Percentiles rank a stretch among this genome's conserved stretches.
phyloP scores from a whole-genome alignment of 2,329 filamentous ascomycete genomes.

The Microsporum audouinii region DNA sequence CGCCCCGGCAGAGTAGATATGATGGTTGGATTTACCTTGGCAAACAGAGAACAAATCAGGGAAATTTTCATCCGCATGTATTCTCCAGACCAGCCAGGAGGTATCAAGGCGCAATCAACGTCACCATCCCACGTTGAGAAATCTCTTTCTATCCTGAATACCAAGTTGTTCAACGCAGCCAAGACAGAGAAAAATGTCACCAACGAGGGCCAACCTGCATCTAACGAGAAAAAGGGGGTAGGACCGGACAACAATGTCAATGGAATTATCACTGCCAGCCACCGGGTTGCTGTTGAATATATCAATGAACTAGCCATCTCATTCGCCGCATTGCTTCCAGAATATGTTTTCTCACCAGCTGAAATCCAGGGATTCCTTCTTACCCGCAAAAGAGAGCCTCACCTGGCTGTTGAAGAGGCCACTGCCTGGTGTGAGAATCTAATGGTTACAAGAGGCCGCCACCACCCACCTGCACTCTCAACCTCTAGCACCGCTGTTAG shows the following conservation, averaged over 20 bases:
- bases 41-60: slow-evolving; percentile 17
- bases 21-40: slow-evolving; percentile 24
- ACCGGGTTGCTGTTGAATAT: background rate
- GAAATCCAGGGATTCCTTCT: slow-evolving; percentile 45
- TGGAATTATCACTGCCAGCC: background rate
- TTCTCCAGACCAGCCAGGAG: slow-evolving; percentile 8
- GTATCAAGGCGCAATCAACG: background rate
- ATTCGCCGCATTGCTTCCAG: slow-evolving; percentile 38
- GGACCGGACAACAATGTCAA: background rate
- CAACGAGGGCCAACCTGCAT: background rate
- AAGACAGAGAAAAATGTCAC: background rate
- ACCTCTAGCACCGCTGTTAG: background rate
- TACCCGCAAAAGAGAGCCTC: slow-evolving; percentile 30
- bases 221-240: background rate
- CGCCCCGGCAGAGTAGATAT: slow-evolving; percentile 57
- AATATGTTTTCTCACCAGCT: slow-evolving; percentile 40
- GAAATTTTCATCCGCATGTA: slow-evolving; percentile 22
- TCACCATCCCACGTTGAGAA: background rate
- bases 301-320: slow-evolving; percentile 27
- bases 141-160: background rate
- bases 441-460: background rate
- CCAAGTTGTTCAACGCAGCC: background rate
- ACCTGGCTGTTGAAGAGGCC: slow-evolving; percentile 33
- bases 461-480: background rate
- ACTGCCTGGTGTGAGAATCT: slow-evolving; percentile 27